Percentiles rank a stretch among this genome's conserved stretches.
Evolutionary conservation across 2,329 filamentous ascomycete species (phyloP).

Genomic region (Alternaria infectoria): DNA sequence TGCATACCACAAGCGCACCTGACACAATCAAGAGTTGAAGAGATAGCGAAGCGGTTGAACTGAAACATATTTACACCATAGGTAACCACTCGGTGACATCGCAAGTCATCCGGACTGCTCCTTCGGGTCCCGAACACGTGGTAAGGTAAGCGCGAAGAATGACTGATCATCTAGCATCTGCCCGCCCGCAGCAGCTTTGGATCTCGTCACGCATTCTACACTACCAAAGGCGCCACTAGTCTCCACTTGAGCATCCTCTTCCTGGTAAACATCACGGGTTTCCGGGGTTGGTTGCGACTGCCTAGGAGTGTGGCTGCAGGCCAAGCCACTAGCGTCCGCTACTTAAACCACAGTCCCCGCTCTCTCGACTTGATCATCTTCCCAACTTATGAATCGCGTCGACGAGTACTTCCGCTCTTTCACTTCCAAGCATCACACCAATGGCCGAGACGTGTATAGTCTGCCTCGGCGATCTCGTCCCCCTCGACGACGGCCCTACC

Average conservation of each 20-base stretch:
- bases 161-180: constrained; percentile 17
- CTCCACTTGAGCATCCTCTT: constrained; percentile 11
- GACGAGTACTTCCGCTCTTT: constrained; percentile 28
- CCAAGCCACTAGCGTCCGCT: constrained; percentile 27
- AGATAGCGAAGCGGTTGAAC: constrained; percentile 15
- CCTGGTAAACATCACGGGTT: constrained; percentile 17
- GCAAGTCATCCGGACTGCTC: constrained; percentile 36
- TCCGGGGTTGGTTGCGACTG: constrained; percentile 26
- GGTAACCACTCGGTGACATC: constrained; percentile 29
- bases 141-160: constrained; percentile 34
- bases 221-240: not conserved
- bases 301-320: constrained; percentile 25
- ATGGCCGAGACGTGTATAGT: constrained; percentile 76
- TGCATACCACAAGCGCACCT: not conserved
- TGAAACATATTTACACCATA: constrained; percentile 44
- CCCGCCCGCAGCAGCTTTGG: constrained; percentile 8
- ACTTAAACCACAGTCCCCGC: constrained; percentile 32
- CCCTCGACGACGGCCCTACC: constrained; percentile 56
- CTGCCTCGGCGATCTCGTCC: constrained; percentile 72
- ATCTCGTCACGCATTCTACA: constrained; percentile 5
- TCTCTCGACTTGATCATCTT: constrained; percentile 40
- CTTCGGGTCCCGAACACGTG: constrained; percentile 41
- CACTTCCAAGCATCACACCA: constrained; percentile 26
- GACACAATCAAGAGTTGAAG: constrained; percentile 9
- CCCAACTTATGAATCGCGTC: constrained; percentile 45